Base-by-base conservation (phyloP, 169 alveolate species). In the Cryptosporidium bovis region DNA sequence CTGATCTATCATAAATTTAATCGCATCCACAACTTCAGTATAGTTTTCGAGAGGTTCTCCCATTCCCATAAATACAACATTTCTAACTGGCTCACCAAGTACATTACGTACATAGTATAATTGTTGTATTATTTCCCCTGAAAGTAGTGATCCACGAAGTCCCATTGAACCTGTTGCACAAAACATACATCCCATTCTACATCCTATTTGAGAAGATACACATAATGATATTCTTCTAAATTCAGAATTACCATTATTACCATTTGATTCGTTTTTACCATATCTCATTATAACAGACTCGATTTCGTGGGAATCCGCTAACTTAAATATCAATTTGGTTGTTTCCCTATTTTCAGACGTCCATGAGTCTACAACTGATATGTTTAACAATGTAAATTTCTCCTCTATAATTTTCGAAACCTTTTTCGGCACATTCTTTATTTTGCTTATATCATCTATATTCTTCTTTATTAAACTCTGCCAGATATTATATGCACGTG, bases 1-100 rank as follows among this genome's bases (percentile, higher is more conserved):
- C 46, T 53, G 64, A 46, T 55, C 67, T 24, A 60, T 7, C 66
- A 90, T 69, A 7, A 55, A 31, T 82, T 46, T 58, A 15, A 91
- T 71, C 16, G 94, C 77, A 50, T 68, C 65, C 36, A 91, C 36
- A 12, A 91, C 93, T 46, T 62, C 93, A 10, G 66, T 82, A 65
- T 91, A 91, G 69, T 91, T 91, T 51, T 90, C 94, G 20, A 91
- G 50, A 20, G 94, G 94, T 83, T 91, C 93, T 8, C 93, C 93
- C 93, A 90, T 90, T 36, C 94, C 93, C 93, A 91, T 91, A 69
- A 90, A 91, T 12, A 90, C 92, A 33, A 91, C 85, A 67, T 91
- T 91, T 50, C 91, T 77, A 15, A 91, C 91, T 5, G 84, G 84
- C 24, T 82, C 83, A 31, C 64, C 50, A 20, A 65, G 65, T 29